phyloP scores from a whole-genome alignment of 257 asterid genomes.

The Ligustrum vulgare region DNA sequence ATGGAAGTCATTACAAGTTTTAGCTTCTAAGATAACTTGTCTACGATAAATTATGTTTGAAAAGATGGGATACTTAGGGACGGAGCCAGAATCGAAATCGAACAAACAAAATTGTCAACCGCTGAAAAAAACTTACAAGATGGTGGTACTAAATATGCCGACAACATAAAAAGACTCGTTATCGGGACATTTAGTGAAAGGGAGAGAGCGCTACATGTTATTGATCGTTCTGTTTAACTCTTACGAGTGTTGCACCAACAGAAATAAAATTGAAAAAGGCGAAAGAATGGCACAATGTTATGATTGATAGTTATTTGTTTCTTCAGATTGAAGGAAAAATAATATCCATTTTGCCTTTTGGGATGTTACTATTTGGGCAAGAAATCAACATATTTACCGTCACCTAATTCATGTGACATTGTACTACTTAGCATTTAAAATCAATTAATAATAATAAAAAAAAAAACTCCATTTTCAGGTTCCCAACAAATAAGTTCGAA shows the following conservation, averaged over 20 bases:
- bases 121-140: too few species aligned
- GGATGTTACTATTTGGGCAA: constrained; percentile 24
- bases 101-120: too few species aligned
- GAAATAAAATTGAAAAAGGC: too few species aligned
- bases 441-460: too few species aligned
- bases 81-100: too few species aligned
- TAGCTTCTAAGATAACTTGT: not conserved
- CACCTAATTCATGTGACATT: constrained; percentile 27
- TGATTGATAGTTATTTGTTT: constrained; percentile 40
- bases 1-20: not conserved
- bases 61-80: too few species aligned
- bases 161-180: too few species aligned
- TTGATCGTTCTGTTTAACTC: too few species aligned
- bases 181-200: too few species aligned
- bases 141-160: too few species aligned
- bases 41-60: not conserved
- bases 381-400: constrained; percentile 23
- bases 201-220: too few species aligned
- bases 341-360: constrained; percentile 37
- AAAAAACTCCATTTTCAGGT: not conserved
- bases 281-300: not conserved
- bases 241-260: too few species aligned
- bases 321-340: constrained; percentile 56
- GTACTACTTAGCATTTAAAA: constrained; percentile 11
- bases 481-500: not conserved